Base-by-base conservation (phyloP, 2,329 filamentous ascomycete genomes). In the Ambrosiella xylebori region DNA sequence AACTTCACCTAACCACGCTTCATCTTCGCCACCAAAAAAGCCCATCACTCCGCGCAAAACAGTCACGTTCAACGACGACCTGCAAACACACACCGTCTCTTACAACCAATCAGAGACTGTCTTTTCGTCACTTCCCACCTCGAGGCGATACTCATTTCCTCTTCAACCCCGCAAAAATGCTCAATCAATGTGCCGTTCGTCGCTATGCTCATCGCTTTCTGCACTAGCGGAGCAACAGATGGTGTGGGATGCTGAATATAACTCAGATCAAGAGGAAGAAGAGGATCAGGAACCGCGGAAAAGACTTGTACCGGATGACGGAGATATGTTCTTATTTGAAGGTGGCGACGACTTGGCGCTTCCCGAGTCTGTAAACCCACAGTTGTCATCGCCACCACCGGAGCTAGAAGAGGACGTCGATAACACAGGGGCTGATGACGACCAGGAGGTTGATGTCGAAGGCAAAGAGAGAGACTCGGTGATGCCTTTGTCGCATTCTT, bases 291-390 rank as follows among this genome's bases (percentile, higher is more conserved):
- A 54, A 12, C 44, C 45, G 40, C 15, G 27, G 38, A 45, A 12
- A 39, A 52, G 51, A 15, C 41, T 44, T 45, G 45, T 57, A 6
- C 59, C 59, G 11, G 59, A 60, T 27, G 59, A 71, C 3, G 71
- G 73, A 37, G 72, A 71, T 7, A 64, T 76, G 62, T 77, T 77
- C 61, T 65, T 71, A 4, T 77, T 76, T 57, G 75, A 77, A 55
- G 63, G 64, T 9, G 67, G 66, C 12, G 68, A 68, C 1, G 63
- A 68, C 8, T 67, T 64, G 50, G 65, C 61, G n/a, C 61, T 62
- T 51, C 65, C 62, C 61, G 59, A 64, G 35, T 61, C 63, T 61
- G 47, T 51, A n/a, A 36, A 27, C 13, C 17, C 47, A 9, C 47
- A 27, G 17, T 51, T 51, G 47, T 61, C 67, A 63, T 58, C 66